phyloP scores from a whole-genome alignment of 1,284 basidiomycete species.

The Fistulina hepatica region DNA sequence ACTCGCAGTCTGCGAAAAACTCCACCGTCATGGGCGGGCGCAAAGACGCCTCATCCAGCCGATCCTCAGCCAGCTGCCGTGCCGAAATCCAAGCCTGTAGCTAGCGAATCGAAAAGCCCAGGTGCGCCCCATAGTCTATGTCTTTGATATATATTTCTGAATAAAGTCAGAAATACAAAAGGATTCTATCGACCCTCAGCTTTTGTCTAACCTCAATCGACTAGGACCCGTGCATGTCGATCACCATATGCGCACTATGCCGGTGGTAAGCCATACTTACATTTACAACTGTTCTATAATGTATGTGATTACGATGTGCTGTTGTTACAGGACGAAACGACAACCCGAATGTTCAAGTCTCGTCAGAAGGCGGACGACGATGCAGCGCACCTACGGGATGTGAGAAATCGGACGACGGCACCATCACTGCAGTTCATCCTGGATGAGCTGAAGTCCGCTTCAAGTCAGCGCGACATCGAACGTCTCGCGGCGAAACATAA shows the following conservation, averaged over 20 bases:
- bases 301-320: no score
- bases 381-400: no score
- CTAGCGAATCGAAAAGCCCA: slow-evolving; percentile 44
- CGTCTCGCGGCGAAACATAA: neutral
- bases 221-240: slow-evolving; percentile 68
- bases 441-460: neutral
- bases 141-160: neutral
- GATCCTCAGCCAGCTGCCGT: slow-evolving; percentile 14
- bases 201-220: slow-evolving; percentile 57
- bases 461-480: neutral
- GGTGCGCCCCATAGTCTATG: slow-evolving; percentile 23
- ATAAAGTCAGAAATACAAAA: slow-evolving; percentile 42
- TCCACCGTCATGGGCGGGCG: slow-evolving; percentile 42
- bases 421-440: neutral
- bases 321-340: slow-evolving; percentile 1
- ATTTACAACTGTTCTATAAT: no score
- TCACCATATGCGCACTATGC: slow-evolving; percentile 47
- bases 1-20: slow-evolving; percentile 50
- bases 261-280: slow-evolving; percentile 49
- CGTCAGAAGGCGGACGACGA: slow-evolving; percentile 16
- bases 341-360: slow-evolving; percentile 35
- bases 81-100: slow-evolving; percentile 19
- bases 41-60: slow-evolving; percentile 27
- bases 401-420: no score
- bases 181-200: slow-evolving; percentile 68